Percentiles rank a stretch among this genome's conserved stretches.
Conservation (phyloP, 1,284 basidiomycete species). For the Albatrellus sp. region DNA sequence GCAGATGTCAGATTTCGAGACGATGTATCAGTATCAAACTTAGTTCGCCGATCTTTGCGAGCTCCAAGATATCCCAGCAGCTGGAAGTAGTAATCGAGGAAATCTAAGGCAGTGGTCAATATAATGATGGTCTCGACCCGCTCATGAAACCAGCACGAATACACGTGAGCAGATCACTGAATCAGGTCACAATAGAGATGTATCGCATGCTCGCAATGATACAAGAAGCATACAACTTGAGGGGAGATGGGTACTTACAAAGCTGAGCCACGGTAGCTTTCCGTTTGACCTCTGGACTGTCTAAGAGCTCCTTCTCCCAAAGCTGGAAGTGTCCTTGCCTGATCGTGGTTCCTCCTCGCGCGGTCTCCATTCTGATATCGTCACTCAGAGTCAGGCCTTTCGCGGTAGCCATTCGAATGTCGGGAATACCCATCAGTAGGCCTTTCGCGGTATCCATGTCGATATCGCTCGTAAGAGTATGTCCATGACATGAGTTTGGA, state of each 20-base stretch:
- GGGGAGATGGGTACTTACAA: constrained; percentile 41
- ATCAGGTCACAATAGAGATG: constrained; percentile 4
- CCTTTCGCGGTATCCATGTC: constrained; percentile 66
- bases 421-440: constrained; percentile 29
- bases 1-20: constrained; percentile 48
- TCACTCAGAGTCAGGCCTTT: constrained; percentile 34
- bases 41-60: constrained; percentile 70
- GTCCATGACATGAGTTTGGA: too few species aligned
- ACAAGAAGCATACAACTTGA: background rate
- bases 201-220: background rate
- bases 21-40: constrained; percentile 76
- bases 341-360: constrained; percentile 39
- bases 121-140: background rate
- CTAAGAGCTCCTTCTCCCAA: constrained; percentile 79
- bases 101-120: constrained; percentile 40
- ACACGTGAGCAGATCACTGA: background rate
- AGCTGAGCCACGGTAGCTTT: constrained; percentile 94
- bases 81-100: constrained; percentile 93
- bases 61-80: constrained; percentile 77
- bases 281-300: constrained; percentile 76
- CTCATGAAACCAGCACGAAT: background rate
- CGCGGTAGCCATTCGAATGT: constrained; percentile 59
- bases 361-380: constrained; percentile 62
- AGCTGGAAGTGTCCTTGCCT: constrained; percentile 46
- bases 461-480: constrained; percentile 30